Conservation (phyloP, 2,329 filamentous ascomycete species). For the Stagonosporopsis rhizophila region DNA sequence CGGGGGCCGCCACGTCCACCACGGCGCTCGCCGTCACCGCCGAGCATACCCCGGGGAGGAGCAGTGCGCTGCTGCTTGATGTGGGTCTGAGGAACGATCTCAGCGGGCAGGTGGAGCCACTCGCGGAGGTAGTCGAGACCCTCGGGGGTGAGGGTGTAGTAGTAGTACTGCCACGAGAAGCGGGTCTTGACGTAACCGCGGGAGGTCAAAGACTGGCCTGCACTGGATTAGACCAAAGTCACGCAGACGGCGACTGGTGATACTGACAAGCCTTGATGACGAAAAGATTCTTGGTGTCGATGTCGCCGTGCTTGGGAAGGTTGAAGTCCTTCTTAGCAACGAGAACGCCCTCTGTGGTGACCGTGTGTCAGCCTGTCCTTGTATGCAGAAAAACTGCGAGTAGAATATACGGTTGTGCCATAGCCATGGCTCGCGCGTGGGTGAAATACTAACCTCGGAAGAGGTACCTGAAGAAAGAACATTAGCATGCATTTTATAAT, state of each 20-base stretch:
- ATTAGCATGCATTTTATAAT: conserved; percentile 35
- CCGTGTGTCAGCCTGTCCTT: conserved; percentile 54
- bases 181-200: conserved; percentile 99
- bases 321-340: conserved; percentile 99
- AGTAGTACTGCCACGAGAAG: conserved; percentile 82
- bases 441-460: conserved; percentile 52
- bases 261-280: conserved; percentile 89
- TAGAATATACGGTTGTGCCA: conserved; percentile 46
- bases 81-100: conserved; percentile 99
- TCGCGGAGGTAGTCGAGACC: conserved; percentile 99
- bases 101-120: conserved; percentile 99
- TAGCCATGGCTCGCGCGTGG: conserved; percentile 46
- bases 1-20: conserved; percentile 79
- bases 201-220: conserved; percentile 89
- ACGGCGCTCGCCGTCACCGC: conserved; percentile 77
- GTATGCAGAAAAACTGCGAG: conserved; percentile 44
- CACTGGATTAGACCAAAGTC: conserved; percentile 22
- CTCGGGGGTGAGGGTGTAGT: conserved; percentile 99
- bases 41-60: conserved; percentile 98
- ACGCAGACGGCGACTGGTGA: background rate
- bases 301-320: conserved; percentile 95
- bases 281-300: conserved; percentile 99
- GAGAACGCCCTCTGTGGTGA: conserved; percentile 74
- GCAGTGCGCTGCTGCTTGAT: conserved; percentile 99
- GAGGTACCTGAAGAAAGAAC: conserved; percentile 43